These are phyloP conservation scores for Hyphopichia burtonii DNA, from an alignment of 1,139 yeast genomes.

Conservation along the genomic window DNA sequence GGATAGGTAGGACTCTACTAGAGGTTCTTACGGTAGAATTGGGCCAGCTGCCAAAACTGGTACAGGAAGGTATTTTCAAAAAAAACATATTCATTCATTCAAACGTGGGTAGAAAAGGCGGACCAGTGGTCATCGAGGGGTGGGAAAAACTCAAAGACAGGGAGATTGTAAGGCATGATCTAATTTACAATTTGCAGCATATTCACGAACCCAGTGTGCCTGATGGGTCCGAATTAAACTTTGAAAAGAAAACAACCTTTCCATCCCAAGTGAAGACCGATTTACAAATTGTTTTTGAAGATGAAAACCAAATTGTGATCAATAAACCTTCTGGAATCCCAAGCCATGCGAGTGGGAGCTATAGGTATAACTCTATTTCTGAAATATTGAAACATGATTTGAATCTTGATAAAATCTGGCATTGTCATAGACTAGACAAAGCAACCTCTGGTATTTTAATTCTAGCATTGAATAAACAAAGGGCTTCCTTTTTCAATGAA, in stretches of 20 bases:
- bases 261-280: slow-evolving; percentile 9
- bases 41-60: slow-evolving; percentile 29
- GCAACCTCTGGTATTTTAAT: slow-evolving; percentile 73
- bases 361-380: slow-evolving; percentile 57
- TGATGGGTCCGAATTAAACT: slow-evolving; percentile 17
- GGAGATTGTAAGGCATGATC: slow-evolving; percentile 46
- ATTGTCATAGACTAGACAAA: slow-evolving; percentile 71
- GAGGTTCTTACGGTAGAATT: slow-evolving; percentile 47
- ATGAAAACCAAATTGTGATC: slow-evolving; percentile 53
- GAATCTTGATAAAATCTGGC: slow-evolving; percentile 37
- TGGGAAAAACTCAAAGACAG: slow-evolving; percentile 20
- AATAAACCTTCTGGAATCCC: slow-evolving; percentile 79
- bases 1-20: slow-evolving; percentile 44
- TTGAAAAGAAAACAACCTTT: slow-evolving; percentile 5
- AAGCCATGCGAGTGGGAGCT: slow-evolving; percentile 76
- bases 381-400: slow-evolving; percentile 52
- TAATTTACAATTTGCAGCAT: slow-evolving; percentile 47
- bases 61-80: slow-evolving; percentile 24
- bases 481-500: slow-evolving; percentile 39
- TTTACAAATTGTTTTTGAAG: slow-evolving; percentile 46
- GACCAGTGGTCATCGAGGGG: slow-evolving; percentile 19
- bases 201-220: slow-evolving; percentile 63
- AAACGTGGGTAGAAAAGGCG: slow-evolving; percentile 25
- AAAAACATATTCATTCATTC: slow-evolving; percentile 24
- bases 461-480: slow-evolving; percentile 48